Evolutionary conservation across 2,329 filamentous ascomycete genomes (phyloP), one percentile per base, ranked within the genome.

Genomic region (Claviceps arundinis): DNA sequence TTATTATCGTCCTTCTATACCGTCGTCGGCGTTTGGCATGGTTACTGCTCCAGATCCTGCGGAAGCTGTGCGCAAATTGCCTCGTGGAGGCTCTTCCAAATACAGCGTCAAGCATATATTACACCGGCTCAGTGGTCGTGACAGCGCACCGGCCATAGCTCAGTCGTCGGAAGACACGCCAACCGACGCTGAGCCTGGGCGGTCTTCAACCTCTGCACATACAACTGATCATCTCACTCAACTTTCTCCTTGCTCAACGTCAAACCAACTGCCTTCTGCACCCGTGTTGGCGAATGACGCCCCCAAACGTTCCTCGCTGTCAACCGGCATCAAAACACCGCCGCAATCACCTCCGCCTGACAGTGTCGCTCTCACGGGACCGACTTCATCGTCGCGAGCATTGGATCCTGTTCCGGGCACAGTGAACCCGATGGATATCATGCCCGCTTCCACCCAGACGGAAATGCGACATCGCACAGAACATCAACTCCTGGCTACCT

Each of bases 391-490:
- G 48, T 62, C 62, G 19, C 62, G 66, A 45, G 61, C 68, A 13
- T 51, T 53, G 4, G 57, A 66, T 47, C 65, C 72, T 38, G 65
- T 69, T 1, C 69, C 70, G 3, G 73, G 72, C 37, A 77, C 74
- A 4, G 73, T 75, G 9, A 77, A 77, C 42, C 75, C 75, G 0
- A 76, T 76, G 70, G 73, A 76, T 48, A 71, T 78, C 34, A 77
- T 76, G 75, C 71, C 69, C 5, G 63, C 69, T 3, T 65, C 64
- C 16, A 69, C 67, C 3, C 61, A 69, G 53, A 63, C 63, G 7
- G 69, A 70, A 53, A 52, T 65, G 30, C 68, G 64, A 62, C 62
- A 70, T 49, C 59, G 62, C 38, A 69, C 64, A 16, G 68, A 69
- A 54, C 65, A 68, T 51, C 61, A 69, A 52, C 58, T 70, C 40